Evolutionary conservation across 192 early-diverging fungal genomes (phyloP), one percentile per base, ranked within the genome.

Genomic region (Irineochytrium annulatum): DNA sequence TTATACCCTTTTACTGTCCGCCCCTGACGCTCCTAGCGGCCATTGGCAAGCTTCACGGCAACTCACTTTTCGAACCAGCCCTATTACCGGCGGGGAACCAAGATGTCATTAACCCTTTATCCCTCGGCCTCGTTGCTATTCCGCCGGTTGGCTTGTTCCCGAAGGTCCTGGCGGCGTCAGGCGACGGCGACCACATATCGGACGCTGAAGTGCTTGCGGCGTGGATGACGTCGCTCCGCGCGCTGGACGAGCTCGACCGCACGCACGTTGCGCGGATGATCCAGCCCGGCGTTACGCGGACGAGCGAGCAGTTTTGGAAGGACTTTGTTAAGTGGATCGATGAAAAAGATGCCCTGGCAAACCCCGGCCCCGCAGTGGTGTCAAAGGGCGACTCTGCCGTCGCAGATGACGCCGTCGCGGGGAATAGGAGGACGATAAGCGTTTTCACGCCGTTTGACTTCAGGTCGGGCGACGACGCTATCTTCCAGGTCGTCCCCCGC

Each of bases 321-420:
- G 62, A 63, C 27, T 54, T 63, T 29, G 34, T 41, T 41, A 34
- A 54, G 3, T 63, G 62, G 62, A 55, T 63, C 19, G 39, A 28
- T 13, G 62, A 63, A 32, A 63, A 63, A 31, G 32, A 52, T 13
- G 5, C 11, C 5, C 53, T 63, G n/a, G 16, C 16, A 4, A 19
- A 32, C 4, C 33, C 60, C 8, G 22, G 13, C 16, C 22, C 14
- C 3, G 5, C 26, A 2, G n/a, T 43, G 19, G 13, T 43, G 22
- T 43, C 39, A 32, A 35, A 52, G 22, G 28, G 11, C 20, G 3
- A 58, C 24, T 16, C 39, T 22, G 11, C 11, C 6, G 41, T 11
- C 34, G 19, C n/a, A 16, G 46, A 8, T 14, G 41, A 11, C 46
- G 8, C 24, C 2, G 8, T 3, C 8, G 22, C 22, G 13, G 16